Percentiles rank a stretch among this genome's conserved stretches.
phyloP scores from a whole-genome alignment of 2,329 filamentous ascomycete genomes.

The Talaromyces funiculosus region DNA sequence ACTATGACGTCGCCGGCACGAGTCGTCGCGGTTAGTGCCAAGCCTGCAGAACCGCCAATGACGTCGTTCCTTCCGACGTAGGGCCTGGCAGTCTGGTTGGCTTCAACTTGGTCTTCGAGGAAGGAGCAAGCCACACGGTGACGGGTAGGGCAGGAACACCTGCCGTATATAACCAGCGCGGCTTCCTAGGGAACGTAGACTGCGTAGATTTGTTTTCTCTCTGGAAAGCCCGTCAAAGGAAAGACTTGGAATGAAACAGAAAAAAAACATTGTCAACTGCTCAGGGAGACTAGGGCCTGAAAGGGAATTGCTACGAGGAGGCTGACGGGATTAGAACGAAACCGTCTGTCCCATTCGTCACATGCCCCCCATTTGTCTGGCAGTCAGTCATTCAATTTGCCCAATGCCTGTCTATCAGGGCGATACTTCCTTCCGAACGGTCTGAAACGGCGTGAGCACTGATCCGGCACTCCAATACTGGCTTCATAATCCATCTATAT shows the following conservation, averaged over 20 bases:
- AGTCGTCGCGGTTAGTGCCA: background rate
- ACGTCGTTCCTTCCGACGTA: conserved; percentile 10
- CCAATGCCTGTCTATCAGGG: background rate
- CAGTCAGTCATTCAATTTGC: background rate
- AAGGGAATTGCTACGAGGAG: background rate
- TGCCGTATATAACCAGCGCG: conserved; percentile 5
- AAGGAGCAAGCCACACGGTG: conserved; percentile 5
- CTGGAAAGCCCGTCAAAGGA: background rate
- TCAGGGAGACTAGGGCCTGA: background rate
- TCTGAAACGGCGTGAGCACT: background rate
- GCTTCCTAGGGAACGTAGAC: background rate
- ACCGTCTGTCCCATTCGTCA: background rate
- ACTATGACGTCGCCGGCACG: conserved; percentile 5
- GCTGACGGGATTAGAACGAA: conserved; percentile 1
- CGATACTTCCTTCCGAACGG: background rate
- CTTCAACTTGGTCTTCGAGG: conserved; percentile 2
- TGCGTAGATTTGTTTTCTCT: background rate
- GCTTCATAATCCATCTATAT: background rate
- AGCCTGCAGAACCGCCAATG: conserved; percentile 4
- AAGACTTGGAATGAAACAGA: background rate
- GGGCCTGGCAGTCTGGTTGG: background rate
- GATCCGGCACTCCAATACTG: background rate
- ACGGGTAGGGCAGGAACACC: conserved; percentile 1
- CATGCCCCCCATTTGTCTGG: background rate
- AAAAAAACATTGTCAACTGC: background rate